Percentiles rank a stretch among this genome's conserved stretches.
phyloP scores from a whole-genome alignment of 768 basidiomycete species.

The Kwoniella sp. region DNA sequence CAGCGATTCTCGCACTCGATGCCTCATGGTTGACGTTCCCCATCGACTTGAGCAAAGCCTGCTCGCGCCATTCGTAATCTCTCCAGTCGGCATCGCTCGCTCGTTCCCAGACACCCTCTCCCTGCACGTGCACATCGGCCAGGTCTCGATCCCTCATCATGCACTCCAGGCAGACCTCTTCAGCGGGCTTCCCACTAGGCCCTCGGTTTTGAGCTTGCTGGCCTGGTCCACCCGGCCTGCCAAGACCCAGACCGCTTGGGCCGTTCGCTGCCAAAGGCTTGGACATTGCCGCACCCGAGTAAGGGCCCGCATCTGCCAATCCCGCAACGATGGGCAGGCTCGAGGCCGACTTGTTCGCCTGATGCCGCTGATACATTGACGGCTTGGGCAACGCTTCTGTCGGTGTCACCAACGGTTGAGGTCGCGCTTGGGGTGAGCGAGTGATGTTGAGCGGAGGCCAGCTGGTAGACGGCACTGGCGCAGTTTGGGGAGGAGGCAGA shows the following conservation, averaged over 20 bases:
- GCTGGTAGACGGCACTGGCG: conserved; percentile 12
- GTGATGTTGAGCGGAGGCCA: conserved; percentile 16
- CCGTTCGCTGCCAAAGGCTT: conserved; percentile 4
- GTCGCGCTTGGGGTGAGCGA: conserved; percentile 4
- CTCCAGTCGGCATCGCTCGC: conserved; percentile 77
- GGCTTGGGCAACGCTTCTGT: conserved; percentile 2
- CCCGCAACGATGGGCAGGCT: conserved; percentile 36
- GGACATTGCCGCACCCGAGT: conserved; percentile 17
- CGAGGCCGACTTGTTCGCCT: conserved; percentile 34
- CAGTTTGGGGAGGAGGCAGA: conserved; percentile 6
- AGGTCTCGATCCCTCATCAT: conserved; percentile 98
- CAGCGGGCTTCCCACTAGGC: conserved; percentile 34
- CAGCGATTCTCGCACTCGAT: conserved; percentile 8
- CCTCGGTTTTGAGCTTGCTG: conserved; percentile 2
- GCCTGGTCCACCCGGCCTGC: conserved; percentile 8
- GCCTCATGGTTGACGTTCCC: neutral
- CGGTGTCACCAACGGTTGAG: too few relatives aligned
- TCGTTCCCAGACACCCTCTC: conserved; percentile 83
- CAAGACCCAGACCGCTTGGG: conserved; percentile 10
- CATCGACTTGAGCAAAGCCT: conserved; percentile 20
- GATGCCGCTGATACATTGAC: conserved; percentile 14
- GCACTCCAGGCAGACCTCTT: conserved; percentile 89
- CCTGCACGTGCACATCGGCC: conserved; percentile 86
- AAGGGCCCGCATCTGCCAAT: conserved; percentile 40
- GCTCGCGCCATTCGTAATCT: conserved; percentile 58